Percentiles rank a stretch among this genome's conserved stretches.
Conservation (phyloP, 1,139 yeast genomes). For the Oligophagozyma castellii region DNA sequence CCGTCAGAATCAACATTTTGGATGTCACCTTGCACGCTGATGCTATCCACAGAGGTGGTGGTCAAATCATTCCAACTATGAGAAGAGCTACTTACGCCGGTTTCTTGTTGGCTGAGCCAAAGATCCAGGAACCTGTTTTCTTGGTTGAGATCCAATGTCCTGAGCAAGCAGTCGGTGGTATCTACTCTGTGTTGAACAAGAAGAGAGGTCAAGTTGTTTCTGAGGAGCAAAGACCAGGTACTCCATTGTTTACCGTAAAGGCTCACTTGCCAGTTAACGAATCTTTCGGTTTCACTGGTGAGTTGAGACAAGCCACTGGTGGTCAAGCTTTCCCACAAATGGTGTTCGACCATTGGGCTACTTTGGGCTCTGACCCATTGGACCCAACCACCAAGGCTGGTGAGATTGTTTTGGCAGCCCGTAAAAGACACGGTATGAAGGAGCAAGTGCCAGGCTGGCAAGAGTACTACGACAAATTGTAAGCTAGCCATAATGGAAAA, state of each 20-base stretch:
- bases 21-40: constrained; percentile 99
- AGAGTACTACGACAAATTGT: constrained; percentile 98
- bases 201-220: constrained; percentile 99
- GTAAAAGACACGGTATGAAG: constrained; percentile 97
- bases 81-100: constrained; percentile 99
- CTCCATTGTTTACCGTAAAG: constrained; percentile 98
- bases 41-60: constrained; percentile 99
- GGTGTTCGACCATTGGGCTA: constrained; percentile 98
- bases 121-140: constrained; percentile 98
- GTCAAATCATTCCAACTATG: constrained; percentile 99
- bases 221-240: constrained; percentile 99
- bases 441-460: constrained; percentile 97
- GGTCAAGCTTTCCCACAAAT: constrained; percentile 99
- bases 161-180: constrained; percentile 99
- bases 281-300: constrained; percentile 99
- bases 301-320: constrained; percentile 99
- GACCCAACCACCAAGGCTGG: constrained; percentile 94
- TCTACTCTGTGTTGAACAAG: constrained; percentile 97
- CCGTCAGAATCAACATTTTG: constrained; percentile 93
- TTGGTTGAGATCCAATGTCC: constrained; percentile 99
- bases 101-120: constrained; percentile 95
- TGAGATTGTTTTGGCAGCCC: constrained; percentile 74
- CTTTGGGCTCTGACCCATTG: constrained; percentile 82
- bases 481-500: too few relatives aligned
- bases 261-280: constrained; percentile 99